A percentile compares a stretch with the other conserved stretches of the same genome.
phyloP scores from a whole-genome alignment of 1,139 yeast genomes.

The Suhomyces terraborum region DNA sequence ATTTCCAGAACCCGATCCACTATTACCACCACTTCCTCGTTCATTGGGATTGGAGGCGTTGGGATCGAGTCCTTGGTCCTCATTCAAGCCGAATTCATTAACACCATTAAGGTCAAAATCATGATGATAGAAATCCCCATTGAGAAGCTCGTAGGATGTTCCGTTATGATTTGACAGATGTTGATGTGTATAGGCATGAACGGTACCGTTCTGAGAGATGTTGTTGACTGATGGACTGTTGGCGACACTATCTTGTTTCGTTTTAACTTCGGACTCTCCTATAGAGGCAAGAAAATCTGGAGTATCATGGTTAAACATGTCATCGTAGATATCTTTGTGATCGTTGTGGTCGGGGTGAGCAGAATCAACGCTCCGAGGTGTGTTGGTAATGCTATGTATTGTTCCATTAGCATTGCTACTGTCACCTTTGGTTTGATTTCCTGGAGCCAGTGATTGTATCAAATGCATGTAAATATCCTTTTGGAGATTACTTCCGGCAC shows the following conservation, averaged over 20 bases:
- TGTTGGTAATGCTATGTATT: constrained; percentile 8
- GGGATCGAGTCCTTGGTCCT: neutral
- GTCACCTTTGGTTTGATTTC: neutral
- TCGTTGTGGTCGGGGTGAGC: constrained; percentile 2
- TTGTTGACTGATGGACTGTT: constrained; percentile 9
- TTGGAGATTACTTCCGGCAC: constrained; percentile 20
- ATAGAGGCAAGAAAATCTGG: constrained; percentile 33
- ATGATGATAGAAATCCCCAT: constrained; percentile 10
- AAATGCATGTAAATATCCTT: constrained; percentile 10
- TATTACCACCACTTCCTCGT: constrained; percentile 1
- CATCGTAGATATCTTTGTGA: constrained; percentile 8
- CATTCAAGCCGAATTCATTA: constrained; percentile 5
- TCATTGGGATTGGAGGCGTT: constrained; percentile 1
- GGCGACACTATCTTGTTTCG: constrained; percentile 4
- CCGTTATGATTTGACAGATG: constrained; percentile 10
- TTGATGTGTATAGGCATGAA: constrained; percentile 16
- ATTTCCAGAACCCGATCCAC: constrained; percentile 7
- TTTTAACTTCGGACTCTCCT: constrained; percentile 5
- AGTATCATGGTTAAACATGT: constrained; percentile 24
- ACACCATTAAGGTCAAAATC: constrained; percentile 10
- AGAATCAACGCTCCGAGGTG: constrained; percentile 13
- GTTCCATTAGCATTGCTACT: too few relatives aligned
- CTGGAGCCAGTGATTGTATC: constrained; percentile 5
- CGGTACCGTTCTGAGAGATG: constrained; percentile 4
- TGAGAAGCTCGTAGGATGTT: constrained; percentile 7